Conservation (phyloP, 176 grass and related monocot genomes). For the Aegilops longissima region DNA sequence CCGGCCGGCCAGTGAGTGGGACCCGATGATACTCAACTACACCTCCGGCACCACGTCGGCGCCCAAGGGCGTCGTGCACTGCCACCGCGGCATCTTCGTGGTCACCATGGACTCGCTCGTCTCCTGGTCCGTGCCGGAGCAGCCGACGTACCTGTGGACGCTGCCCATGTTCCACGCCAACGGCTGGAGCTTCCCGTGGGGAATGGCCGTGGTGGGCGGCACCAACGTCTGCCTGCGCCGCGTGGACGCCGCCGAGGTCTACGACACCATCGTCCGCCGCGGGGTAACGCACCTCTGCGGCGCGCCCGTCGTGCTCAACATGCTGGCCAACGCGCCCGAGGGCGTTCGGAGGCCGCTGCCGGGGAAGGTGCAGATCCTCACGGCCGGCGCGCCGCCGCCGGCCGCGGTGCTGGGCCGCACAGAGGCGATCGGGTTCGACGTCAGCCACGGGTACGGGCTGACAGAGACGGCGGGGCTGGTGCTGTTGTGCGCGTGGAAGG, state of each 20-base stretch:
- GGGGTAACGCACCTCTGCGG: slow-evolving; percentile 75
- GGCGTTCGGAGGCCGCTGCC: slow-evolving; percentile 40
- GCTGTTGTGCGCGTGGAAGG: slow-evolving; percentile 80
- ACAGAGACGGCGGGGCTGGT: slow-evolving; percentile 59
- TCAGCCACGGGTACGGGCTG: slow-evolving; percentile 82
- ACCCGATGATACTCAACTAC: slow-evolving; percentile 95
- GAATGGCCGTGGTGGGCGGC: slow-evolving; percentile 71
- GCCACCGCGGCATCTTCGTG: slow-evolving; percentile 78
- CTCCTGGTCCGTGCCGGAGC: slow-evolving; percentile 56
- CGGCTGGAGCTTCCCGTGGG: slow-evolving; percentile 92
- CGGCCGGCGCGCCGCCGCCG: slow-evolving; percentile 76
- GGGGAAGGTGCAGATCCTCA: slow-evolving; percentile 49
- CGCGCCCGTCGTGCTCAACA: slow-evolving; percentile 87
- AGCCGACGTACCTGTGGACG: slow-evolving; percentile 85
- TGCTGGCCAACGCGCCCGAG: slow-evolving; percentile 69
- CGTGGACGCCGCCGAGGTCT: slow-evolving; percentile 51
- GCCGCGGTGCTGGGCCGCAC: slow-evolving; percentile 55
- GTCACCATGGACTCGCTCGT: slow-evolving; percentile 56
- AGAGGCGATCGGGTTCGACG: slow-evolving; percentile 65
- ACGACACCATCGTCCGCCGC: slow-evolving; percentile 40
- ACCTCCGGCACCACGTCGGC: slow-evolving; percentile 94
- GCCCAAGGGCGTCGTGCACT: slow-evolving; percentile 88
- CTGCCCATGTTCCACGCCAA: slow-evolving; percentile 96
- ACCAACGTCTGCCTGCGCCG: slow-evolving; percentile 83
- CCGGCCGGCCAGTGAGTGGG: slow-evolving; percentile 66